phyloP scores from a whole-genome alignment of 169 alveolate genomes.

The Plasmodium berghei region DNA sequence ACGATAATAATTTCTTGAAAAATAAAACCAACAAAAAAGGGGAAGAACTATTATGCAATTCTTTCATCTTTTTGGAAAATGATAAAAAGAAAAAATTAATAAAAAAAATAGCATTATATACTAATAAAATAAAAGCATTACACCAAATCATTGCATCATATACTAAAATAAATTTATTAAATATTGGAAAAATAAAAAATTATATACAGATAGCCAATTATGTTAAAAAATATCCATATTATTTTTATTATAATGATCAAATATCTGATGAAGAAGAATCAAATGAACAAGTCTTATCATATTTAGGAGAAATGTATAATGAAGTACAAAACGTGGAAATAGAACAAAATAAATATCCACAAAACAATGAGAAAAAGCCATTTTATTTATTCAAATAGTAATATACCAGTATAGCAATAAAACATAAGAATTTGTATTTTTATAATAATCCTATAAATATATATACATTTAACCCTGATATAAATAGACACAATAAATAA shows the following conservation, averaged over 20 bases:
- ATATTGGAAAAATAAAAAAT: constrained; percentile 10
- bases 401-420: too few relatives aligned
- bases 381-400: not conserved
- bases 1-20: too few relatives aligned
- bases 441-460: too few relatives aligned
- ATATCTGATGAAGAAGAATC: not conserved
- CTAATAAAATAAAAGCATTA: constrained; percentile 13
- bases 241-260: constrained; percentile 6
- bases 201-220: constrained; percentile 8
- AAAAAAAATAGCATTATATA: constrained; percentile 8
- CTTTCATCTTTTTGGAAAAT: not conserved
- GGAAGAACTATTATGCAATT: not conserved
- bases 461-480: too few relatives aligned
- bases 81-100: constrained; percentile 8
- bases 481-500: too few relatives aligned
- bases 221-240: constrained; percentile 1
- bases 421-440: too few relatives aligned
- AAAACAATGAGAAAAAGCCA: not conserved
- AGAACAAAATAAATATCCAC: not conserved
- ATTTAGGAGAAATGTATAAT: not conserved
- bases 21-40: not conserved
- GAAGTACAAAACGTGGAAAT: not conserved
- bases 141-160: constrained; percentile 11
- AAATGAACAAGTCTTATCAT: not conserved
- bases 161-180: not conserved